Evolutionary conservation across 352 stramenopile species (phyloP).

Genomic region (Phytophthora parvispora): DNA sequence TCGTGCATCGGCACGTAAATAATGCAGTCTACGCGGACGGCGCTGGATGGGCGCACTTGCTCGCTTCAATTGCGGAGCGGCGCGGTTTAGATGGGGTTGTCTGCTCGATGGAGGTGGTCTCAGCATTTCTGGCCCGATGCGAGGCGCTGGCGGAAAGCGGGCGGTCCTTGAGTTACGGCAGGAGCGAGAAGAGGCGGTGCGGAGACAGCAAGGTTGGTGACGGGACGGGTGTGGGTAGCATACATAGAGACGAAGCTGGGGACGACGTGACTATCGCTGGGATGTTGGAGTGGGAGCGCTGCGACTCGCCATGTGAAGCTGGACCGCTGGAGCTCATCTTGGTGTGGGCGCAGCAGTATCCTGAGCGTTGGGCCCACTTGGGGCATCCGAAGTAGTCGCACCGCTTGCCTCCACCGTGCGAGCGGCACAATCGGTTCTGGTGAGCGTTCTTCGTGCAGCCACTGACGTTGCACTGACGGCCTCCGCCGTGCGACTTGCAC

Average conservation of each 20-base stretch:
- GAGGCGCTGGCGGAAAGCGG: neutral
- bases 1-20: constrained; percentile 41
- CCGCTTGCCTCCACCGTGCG: constrained; percentile 84
- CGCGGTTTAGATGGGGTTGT: constrained; percentile 16
- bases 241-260: constrained; percentile 41
- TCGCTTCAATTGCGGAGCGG: constrained; percentile 10
- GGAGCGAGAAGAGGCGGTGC: constrained; percentile 68
- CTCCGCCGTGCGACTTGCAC: constrained; percentile 89
- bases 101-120: neutral
- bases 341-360: constrained; percentile 88
- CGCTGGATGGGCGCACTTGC: neutral
- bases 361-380: constrained; percentile 88
- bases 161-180: constrained; percentile 44
- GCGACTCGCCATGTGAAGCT: constrained; percentile 11
- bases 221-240: constrained; percentile 33
- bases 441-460: constrained; percentile 89
- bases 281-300: constrained; percentile 26
- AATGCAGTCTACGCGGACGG: constrained; percentile 36
- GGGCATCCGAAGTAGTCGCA: constrained; percentile 84
- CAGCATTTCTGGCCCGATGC: neutral
- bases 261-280: constrained; percentile 37
- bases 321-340: constrained; percentile 54
- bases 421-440: constrained; percentile 86
- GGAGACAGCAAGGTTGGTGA: constrained; percentile 75
- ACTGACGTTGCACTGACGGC: constrained; percentile 77